A percentile compares a stretch with the other conserved stretches of the same genome.
These are phyloP conservation scores for Calocybe indica DNA, from an alignment of 768 basidiomycete species.

Conservation along the genomic window DNA sequence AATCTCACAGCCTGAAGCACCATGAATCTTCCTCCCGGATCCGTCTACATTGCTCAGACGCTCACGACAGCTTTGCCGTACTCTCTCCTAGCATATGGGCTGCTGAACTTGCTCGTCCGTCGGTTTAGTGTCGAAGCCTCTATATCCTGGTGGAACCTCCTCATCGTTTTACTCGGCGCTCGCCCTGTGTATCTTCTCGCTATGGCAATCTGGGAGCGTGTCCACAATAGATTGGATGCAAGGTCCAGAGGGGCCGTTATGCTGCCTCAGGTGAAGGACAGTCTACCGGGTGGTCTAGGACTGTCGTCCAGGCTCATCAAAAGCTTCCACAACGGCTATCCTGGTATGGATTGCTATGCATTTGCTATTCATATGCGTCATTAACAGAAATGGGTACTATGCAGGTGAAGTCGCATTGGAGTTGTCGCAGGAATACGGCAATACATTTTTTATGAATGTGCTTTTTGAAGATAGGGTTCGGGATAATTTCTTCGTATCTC, in stretches of 20 bases:
- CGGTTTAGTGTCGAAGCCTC: background rate
- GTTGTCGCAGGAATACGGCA: background rate
- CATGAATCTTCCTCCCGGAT: background rate
- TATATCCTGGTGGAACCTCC: background rate
- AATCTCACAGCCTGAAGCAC: background rate
- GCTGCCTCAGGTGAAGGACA: constrained; percentile 2
- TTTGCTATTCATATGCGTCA: background rate
- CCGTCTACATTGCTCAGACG: background rate
- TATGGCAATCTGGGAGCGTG: background rate
- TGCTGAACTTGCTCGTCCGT: background rate
- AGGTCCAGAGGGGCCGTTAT: constrained; percentile 4
- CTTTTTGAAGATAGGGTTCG: constrained; percentile 33
- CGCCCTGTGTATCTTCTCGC: background rate
- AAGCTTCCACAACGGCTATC: constrained; percentile 17
- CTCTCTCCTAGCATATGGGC: background rate
- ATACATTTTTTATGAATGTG: constrained; percentile 11
- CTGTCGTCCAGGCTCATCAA: constrained; percentile 1
- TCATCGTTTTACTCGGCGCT: background rate
- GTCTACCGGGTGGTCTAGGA: constrained; percentile 1
- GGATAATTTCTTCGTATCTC: background rate
- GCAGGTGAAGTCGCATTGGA: background rate
- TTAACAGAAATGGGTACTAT: background rate
- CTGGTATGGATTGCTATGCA: constrained; percentile 13
- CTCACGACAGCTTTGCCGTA: background rate
- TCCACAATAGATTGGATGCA: constrained; percentile 1